These are phyloP conservation scores for Globisporangium cylindrosporum DNA, from an alignment of 352 stramenopile species.

Conservation along the genomic window DNA sequence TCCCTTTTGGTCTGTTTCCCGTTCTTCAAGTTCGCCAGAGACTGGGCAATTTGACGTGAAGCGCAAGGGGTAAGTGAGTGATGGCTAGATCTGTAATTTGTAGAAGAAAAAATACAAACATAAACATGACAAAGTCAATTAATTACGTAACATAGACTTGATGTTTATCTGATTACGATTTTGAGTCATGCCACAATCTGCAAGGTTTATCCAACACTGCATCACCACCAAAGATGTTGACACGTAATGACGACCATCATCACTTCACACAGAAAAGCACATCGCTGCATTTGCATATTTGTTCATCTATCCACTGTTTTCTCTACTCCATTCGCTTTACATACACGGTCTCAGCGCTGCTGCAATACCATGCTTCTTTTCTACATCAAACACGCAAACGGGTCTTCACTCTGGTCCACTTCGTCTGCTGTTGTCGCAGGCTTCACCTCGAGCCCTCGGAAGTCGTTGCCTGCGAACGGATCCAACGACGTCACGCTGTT, in stretches of 20 bases:
- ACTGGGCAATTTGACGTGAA: neutral
- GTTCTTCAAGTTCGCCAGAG: slow-evolving; percentile 9
- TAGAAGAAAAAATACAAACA: neutral
- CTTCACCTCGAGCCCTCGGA: slow-evolving; percentile 48
- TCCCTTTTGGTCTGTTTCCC: neutral
- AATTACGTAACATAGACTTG: neutral
- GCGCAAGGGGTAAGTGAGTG: neutral
- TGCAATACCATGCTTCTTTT: neutral
- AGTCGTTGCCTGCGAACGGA: slow-evolving; percentile 66
- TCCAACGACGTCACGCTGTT: slow-evolving; percentile 27
- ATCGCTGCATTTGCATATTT: neutral
- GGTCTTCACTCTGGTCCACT: slow-evolving; percentile 49
- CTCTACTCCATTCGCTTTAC: neutral
- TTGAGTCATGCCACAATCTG: neutral
- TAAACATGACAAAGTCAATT: neutral
- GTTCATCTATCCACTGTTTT: neutral
- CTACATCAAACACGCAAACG: slow-evolving; percentile 62
- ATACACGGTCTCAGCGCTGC: neutral
- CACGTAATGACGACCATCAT: neutral
- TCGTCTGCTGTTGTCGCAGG: slow-evolving; percentile 12
- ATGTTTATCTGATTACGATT: neutral
- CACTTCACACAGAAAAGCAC: neutral
- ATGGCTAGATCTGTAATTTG: slow-evolving; percentile 7
- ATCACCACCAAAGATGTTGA: neutral
- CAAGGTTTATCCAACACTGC: too few relatives aligned